These are phyloP conservation scores for Sugiyamaella pinicola DNA, from an alignment of 1,139 yeast genomes.

Conservation along the genomic window DNA sequence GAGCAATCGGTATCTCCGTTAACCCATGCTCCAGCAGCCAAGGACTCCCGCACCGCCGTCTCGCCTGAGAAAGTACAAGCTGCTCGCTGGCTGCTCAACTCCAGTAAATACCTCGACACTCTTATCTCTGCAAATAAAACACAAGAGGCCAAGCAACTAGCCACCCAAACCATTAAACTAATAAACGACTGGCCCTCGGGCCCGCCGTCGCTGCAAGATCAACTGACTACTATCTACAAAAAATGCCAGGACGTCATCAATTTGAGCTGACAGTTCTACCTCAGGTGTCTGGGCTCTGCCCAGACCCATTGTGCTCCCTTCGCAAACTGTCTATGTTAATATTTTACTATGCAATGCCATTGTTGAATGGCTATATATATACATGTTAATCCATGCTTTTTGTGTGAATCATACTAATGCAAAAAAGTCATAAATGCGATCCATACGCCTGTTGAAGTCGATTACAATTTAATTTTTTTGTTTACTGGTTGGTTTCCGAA, in stretches of 20 bases:
- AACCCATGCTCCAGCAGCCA: not conserved
- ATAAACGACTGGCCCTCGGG: slow-evolving; percentile 21
- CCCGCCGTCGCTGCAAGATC: slow-evolving; percentile 6
- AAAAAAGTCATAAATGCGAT: slow-evolving; percentile 20
- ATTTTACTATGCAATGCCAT: slow-evolving; percentile 17
- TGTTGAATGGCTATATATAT: slow-evolving; percentile 21
- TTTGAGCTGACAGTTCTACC: not conserved
- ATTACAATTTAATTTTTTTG: slow-evolving; percentile 8
- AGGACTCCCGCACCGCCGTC: not conserved
- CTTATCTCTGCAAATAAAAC: slow-evolving; percentile 20
- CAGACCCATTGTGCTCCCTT: no score
- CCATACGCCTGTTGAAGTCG: slow-evolving; percentile 25
- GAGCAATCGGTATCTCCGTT: slow-evolving; percentile 11
- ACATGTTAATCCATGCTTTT: slow-evolving; percentile 16
- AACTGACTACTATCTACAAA: not conserved
- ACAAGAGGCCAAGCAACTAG: slow-evolving; percentile 27
- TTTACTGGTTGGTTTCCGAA: slow-evolving; percentile 3
- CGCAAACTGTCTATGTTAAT: no score
- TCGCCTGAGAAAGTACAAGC: slow-evolving; percentile 11
- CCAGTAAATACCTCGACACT: slow-evolving; percentile 21
- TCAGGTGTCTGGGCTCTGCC: no score
- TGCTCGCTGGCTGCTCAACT: slow-evolving; percentile 12
- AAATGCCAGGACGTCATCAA: slow-evolving; percentile 14
- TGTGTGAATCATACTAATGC: slow-evolving; percentile 20
- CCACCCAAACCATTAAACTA: slow-evolving; percentile 27